These are phyloP conservation scores for Trypethelium eluteriae DNA, from an alignment of 495 filamentous ascomycete species.

Conservation along the genomic window DNA sequence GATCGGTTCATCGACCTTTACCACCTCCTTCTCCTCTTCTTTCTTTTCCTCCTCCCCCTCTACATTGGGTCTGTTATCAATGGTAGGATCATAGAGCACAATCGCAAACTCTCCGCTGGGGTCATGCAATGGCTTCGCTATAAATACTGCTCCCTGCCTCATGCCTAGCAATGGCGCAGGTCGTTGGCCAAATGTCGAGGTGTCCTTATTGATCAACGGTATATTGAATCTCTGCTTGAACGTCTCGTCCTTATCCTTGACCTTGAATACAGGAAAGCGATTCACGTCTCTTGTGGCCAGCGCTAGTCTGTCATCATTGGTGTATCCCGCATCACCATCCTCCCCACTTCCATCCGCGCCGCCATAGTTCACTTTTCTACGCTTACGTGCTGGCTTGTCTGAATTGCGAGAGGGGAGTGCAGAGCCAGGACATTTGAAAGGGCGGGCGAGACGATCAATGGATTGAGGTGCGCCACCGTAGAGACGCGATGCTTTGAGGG, in stretches of 20 bases:
- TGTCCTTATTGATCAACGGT: slow-evolving; percentile 75
- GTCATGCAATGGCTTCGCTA: slow-evolving; percentile 88
- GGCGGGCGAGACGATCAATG: slow-evolving; percentile 66
- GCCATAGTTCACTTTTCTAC: slow-evolving; percentile 81
- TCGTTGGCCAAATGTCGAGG: slow-evolving; percentile 62
- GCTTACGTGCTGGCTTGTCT: slow-evolving; percentile 77
- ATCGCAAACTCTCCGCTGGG: slow-evolving; percentile 94
- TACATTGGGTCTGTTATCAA: slow-evolving; percentile 64
- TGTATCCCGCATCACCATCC: slow-evolving; percentile 70
- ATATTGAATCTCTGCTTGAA: slow-evolving; percentile 81
- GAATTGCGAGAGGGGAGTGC: slow-evolving; percentile 62
- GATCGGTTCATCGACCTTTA: slow-evolving; percentile 67
- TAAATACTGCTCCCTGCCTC: slow-evolving; percentile 72
- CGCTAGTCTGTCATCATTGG: slow-evolving; percentile 79
- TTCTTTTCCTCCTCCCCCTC: slow-evolving; percentile 44
- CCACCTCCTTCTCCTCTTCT: slow-evolving; percentile 43
- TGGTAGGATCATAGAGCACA: slow-evolving; percentile 88
- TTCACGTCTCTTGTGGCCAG: slow-evolving; percentile 84
- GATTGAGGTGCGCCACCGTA: slow-evolving; percentile 44
- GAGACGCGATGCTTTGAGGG: slow-evolving; percentile 27
- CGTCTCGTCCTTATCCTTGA: slow-evolving; percentile 74
- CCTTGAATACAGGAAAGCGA: slow-evolving; percentile 79
- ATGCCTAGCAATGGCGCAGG: slow-evolving; percentile 82
- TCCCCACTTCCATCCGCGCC: slow-evolving; percentile 68
- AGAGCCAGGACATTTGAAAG: slow-evolving; percentile 89